Conservation (phyloP, 495 filamentous ascomycete species). For the Penicillium alfredii region DNA sequence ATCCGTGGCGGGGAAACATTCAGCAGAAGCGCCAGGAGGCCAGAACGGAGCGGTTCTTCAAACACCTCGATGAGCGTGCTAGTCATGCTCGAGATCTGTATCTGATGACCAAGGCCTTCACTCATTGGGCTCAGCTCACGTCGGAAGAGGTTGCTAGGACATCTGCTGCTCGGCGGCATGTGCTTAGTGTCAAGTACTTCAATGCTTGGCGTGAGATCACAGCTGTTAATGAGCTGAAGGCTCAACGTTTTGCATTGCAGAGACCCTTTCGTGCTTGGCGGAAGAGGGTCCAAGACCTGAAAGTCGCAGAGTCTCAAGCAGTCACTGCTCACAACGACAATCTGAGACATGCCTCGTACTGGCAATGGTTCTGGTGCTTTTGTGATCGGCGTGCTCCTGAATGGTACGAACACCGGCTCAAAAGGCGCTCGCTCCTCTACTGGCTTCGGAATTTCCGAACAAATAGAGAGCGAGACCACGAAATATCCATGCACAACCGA, state of each 20-base stretch:
- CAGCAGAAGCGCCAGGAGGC: slow-evolving; percentile 40
- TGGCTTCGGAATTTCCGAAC: slow-evolving; percentile 43
- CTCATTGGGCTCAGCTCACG: slow-evolving; percentile 62
- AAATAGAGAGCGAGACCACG: slow-evolving; percentile 37
- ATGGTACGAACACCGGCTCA: slow-evolving; percentile 45
- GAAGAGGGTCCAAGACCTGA: slow-evolving; percentile 31
- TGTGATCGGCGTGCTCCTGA: slow-evolving; percentile 49
- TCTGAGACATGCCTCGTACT: slow-evolving; percentile 41
- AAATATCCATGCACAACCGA: slow-evolving; percentile 30
- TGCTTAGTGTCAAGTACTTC: slow-evolving; percentile 67
- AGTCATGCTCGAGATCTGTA: slow-evolving; percentile 57
- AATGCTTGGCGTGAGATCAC: slow-evolving; percentile 73
- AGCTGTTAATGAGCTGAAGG: slow-evolving; percentile 61
- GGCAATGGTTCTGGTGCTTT: slow-evolving; percentile 52
- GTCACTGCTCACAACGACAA: slow-evolving; percentile 38
- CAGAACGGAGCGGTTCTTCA: slow-evolving; percentile 56
- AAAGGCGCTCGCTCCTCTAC: slow-evolving; percentile 39
- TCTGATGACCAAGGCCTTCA: slow-evolving; percentile 65
- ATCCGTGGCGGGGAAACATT: slow-evolving; percentile 50
- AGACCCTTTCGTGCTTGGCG: slow-evolving; percentile 55
- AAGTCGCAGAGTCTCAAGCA: slow-evolving; percentile 34
- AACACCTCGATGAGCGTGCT: slow-evolving; percentile 55
- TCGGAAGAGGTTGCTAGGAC: slow-evolving; percentile 55
- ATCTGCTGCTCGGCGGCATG: slow-evolving; percentile 56
- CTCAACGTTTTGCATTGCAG: slow-evolving; percentile 52